Evolutionary conservation across 2,329 filamentous ascomycete genomes (phyloP), one percentile per base, ranked within the genome.

Genomic region (Phialophora tarda): DNA sequence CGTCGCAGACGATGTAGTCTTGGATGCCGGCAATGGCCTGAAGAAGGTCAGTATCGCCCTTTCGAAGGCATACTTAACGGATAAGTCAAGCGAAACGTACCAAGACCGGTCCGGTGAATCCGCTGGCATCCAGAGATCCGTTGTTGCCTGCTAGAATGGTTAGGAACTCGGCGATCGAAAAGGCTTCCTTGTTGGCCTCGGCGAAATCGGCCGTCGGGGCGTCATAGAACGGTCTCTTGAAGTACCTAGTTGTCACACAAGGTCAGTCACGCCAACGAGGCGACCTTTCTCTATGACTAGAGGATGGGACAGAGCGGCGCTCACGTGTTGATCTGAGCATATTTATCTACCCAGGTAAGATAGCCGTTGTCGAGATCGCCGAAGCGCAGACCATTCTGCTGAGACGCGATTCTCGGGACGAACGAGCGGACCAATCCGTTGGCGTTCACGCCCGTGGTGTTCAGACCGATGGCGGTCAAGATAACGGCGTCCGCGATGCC

Each of bases 1-100:
- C 73, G 65, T 73, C 70, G 60, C 73, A 73, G 30, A 74, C 69
- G 34, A 74, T 73, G 60, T 71, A 73, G 55, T 74, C 73, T n/a
- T 34, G 21, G n/a, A 54, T 53, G 26, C 65, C 65, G 6, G 56
- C 64, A 48, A 65, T 67, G 62, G 62, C 55, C 28, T 55, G n/a
- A 3, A 48, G 44, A n/a, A 12, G n/a, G 44, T 48, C 23, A 48
- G 44, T 48, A 21, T 12, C 11, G 32, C 32, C 10, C 32, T 3
- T 48, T n/a, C n/a, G 44, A 48, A 12, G 44, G 3, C n/a, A 23
- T 10, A 8, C 3, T 48, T 23, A 17, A 48, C 23, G 7, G 6
- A 23, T 23, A 1, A 12, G 44, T n/a, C 17, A 51, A 12, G 24
- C 3, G 8, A 26, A 11, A 51, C n/a, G 3, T 26, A 51, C 48